Evolutionary conservation across 2,329 filamentous ascomycete genomes (phyloP), one percentile per base, ranked within the genome.

Genomic region (Plenodomus lindquistii): DNA sequence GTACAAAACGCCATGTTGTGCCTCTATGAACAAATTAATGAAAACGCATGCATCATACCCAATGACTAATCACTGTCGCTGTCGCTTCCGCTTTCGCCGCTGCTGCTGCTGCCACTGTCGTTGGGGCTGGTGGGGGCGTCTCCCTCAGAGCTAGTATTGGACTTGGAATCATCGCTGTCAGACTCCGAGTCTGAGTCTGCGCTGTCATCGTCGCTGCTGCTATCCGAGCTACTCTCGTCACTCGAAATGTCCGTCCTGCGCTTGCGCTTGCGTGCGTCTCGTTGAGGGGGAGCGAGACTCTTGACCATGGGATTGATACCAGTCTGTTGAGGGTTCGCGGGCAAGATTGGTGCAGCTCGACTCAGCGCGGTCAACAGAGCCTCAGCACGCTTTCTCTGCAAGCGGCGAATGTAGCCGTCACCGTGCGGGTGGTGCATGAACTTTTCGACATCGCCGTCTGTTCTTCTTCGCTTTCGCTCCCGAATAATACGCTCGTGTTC

Each of bases 211-310:
- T 55, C 57, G 39, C 60, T 65, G 40, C 62, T 67, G 45, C 63
- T 69, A 34, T 66, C 66, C 16, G 64, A 66, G 50, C 65, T 71
- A 41, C 62, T 69, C 39, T 69, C 67, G 29, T 70, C 65, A 37
- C 63, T 69, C 4, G 66, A 65, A 1, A 66, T 50, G 5, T 63
- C 60, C 2, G 50, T 63, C 27, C 64, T 60, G 2, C 58, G 57
- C 44, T 71, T 72, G 11, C 66, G 60, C 46, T 64, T 65, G 16
- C 53, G 54, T n/a, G 57, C 50, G 19, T 46, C 51, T 16, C 52
- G 54, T 29, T 57, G 42, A 10, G 49, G 43, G 40, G 54, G 57
- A 36, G 50, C 50, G 21, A 60, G 37, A 29, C 48, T 52, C 21
- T 58, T 47, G 35, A 55, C 37, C 38, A 53, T 46, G 15, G 58